Evolutionary conservation across 441 rosid species (phyloP), one percentile per base, ranked within the genome.

Genomic region (Aleurites moluccanus): DNA sequence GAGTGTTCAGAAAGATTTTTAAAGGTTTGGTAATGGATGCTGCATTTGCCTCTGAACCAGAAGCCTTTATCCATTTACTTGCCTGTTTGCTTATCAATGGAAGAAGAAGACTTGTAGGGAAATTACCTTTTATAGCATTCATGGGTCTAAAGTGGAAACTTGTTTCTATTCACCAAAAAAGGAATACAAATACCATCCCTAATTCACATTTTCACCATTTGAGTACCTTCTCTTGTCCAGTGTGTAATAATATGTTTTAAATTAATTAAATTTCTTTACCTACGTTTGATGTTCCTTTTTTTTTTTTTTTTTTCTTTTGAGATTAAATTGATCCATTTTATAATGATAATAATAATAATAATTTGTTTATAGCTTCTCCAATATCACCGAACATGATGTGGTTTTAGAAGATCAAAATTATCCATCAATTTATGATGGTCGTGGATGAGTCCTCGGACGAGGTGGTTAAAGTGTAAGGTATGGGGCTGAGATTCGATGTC

Each of bases 41-140:
- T 64, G 64, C 28, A 20, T 4, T 44, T 21, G 76, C 50, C 64
- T 61, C 13, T 10, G 50, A 50, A 50, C 4, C 42, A 45, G 56
- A 77, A 73, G 23, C 55, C 56, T 63, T 20, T n/a, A 47, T 42
- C 76, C 73, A 47, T 57, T 78, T 63, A 66, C 27, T 49, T 64
- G 50, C 69, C 59, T 64, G 63, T 62, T 60, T 73, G 62, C 65
- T 69, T 18, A 44, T 62, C 73, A 71, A 77, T 42, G 67, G 67
- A 71, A n/a, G 63, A 73, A 28, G 64, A 71, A 72, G 64, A 38
- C 73, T 52, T 33, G 15, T 64, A 73, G 73, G 80, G 66, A 73
- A 68, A 64, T 79, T 78, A 64, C 85, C 63, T 64, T 47, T 70
- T 68, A 49, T 71, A 45, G 85, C 45, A 80, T 45, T 0, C 14